A percentile compares a stretch with the other conserved stretches of the same genome.
Conservation (phyloP, 108 stramenopile genomes). For the Nitzschia putrida region DNA sequence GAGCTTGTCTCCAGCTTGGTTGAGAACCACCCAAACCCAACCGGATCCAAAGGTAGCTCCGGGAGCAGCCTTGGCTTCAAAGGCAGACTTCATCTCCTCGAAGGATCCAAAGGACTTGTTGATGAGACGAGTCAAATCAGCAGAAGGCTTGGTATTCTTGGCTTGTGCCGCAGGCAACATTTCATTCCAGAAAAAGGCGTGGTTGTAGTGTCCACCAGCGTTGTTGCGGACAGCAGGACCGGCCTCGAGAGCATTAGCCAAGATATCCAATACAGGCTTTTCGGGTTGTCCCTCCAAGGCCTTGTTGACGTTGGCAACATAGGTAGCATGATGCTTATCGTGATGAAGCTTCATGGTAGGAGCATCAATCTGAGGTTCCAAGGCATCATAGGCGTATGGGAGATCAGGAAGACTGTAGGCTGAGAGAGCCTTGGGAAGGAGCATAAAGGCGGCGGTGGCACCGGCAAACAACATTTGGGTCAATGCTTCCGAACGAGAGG, state of each 20-base stretch:
- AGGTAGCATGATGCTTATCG: constrained; percentile 93
- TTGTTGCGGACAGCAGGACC: constrained; percentile 91
- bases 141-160: constrained; percentile 82
- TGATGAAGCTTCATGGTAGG: constrained; percentile 98
- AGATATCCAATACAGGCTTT: constrained; percentile 77
- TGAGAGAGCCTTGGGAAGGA: constrained; percentile 53
- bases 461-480: constrained; percentile 57
- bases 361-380: constrained; percentile 94
- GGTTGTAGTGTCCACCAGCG: constrained; percentile 99
- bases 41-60: constrained; percentile 94
- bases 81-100: constrained; percentile 88
- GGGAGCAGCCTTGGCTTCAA: constrained; percentile 87
- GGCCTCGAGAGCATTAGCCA: constrained; percentile 82
- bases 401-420: constrained; percentile 92
- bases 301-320: constrained; percentile 71
- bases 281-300: constrained; percentile 85
- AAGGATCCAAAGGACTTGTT: constrained; percentile 84
- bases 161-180: constrained; percentile 89
- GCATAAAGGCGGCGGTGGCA: constrained; percentile 55
- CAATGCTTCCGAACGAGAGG: constrained; percentile 46
- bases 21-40: constrained; percentile 96
- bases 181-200: constrained; percentile 99
- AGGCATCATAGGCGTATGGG: constrained; percentile 88
- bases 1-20: constrained; percentile 76
- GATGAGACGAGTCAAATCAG: constrained; percentile 76